Base-by-base conservation (phyloP, 2,329 filamentous ascomycete genomes). In the Phaeosphaeriaceae sp. region DNA sequence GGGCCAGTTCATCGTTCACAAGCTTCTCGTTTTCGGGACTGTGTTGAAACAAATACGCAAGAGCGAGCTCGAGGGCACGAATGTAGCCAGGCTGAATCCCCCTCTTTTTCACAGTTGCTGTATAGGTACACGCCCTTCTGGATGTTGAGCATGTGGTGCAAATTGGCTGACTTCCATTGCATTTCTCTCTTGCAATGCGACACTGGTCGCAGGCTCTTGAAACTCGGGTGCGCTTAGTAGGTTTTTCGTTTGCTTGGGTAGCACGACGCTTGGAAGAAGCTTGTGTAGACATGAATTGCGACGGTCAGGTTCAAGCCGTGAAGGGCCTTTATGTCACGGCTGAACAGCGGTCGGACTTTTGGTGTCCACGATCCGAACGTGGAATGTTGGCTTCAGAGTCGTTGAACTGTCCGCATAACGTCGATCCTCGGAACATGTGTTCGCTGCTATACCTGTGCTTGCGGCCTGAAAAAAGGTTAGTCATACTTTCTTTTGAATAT, bases 31-130 rank as follows among this genome's bases (percentile, higher is more conserved):
- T 84, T 10, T 84, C 86, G 15, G 86, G 82, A 36, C 87, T 83
- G 54, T 85, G 84, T 58, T 86, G 83, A 59, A 91, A 89, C 1
- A 90, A 78, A 81, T 88, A 88, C 13, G 88, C 88, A 54, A 91
- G 81, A 10, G 88, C 84, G 45, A 90, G 76, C 74, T 93, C 91
- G 19, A 93, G 80, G 0, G 89, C 89, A 33, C 90, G 85, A 54
- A 93, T 89, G 70, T 93, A 92, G 17, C 91, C 91, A n/a, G 91
- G 91, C 67, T 90, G 90, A 11, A 93, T 86, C 3, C 91, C 91
- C 62, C 91, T 84, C 74, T 92, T 92, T 76, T 91, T 92, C 7
- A 89, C 87, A 53, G 87, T 88, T 53, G 89, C 84, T 60, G 89
- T 87, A 73, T 93, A 93, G 17, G 88, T 88, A 74, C 91, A 93